Evolutionary conservation across 1,284 basidiomycete genomes (phyloP), one percentile per base, ranked within the genome.

Genomic region (Sutorius eximius): DNA sequence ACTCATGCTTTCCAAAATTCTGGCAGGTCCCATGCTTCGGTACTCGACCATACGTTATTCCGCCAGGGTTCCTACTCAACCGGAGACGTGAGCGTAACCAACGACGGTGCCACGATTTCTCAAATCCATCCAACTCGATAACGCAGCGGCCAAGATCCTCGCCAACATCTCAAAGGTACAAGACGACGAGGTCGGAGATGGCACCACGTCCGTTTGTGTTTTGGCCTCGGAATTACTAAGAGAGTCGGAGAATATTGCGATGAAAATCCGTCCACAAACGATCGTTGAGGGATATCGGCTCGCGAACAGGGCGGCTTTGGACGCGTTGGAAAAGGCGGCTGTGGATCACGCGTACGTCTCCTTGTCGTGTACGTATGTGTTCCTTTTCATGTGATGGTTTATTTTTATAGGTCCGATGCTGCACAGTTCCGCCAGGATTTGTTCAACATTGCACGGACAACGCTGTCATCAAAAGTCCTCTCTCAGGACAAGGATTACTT

Each of bases 161-260:
- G 97, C 99, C 68, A 98, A 99, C 76, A 99, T 99, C 72, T 96
- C 93, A n/a, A 99, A 99, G 72, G 95, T 98, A 16, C 97, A 99
- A 75, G 97, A 99, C 68, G 97, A 99, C 71, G 97, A 99, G 75
- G 89, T 99, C 45, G 97, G 97, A 16, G 97, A 98, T 75, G 97
- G 97, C 29, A 99, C 95, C 24, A 99, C 95, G 11, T 88, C 82
- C 49, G 96, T 99, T 36, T 95, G 93, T 59, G 95, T 99, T 1
- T 76, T 99, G 11, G 93, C 95, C 1, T 86, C 93, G 12, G 97
- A 99, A 71, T 75, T 99, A 55, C 71, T 99, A 60, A 77, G 97
- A 55, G 97, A 98, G 75, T 97, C 96, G 6, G 96, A 99, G 75
- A 96, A 95, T 75, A 92, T 99, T 64, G 87, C 84, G 48, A 85